Evolutionary conservation across 2,329 filamentous ascomycete genomes (phyloP), one percentile per base, ranked within the genome.

Genomic region (Aspergillus glaucus): DNA sequence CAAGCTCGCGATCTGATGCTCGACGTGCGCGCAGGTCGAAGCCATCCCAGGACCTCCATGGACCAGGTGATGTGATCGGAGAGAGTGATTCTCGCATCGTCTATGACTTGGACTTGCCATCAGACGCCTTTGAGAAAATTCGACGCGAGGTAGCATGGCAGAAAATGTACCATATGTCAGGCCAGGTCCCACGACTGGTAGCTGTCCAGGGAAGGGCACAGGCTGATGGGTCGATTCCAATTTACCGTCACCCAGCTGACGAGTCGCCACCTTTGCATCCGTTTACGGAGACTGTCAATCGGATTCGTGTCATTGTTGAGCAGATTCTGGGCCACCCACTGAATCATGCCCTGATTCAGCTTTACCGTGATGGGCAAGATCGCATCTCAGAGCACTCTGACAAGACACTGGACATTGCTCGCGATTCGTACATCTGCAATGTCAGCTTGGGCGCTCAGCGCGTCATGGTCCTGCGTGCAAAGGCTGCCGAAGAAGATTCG

Each of bases 361-460:
- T 90, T 50, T 98, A 98, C 63, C 87, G 93, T n/a, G 79, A 80
- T 57, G 88, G 92, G 2, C 82, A 81, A 43, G 93, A 98, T 69
- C 89, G 89, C 64, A 98, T 98, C 53, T 93, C 88, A 0, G 93
- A 98, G 64, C 93, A 98, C 63, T 94, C 89, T 36, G 93, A 98
- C 66, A 98, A 98, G 71, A 95, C 92, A 0, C 75, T 98, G 21
- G 93, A 98, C 65, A 93, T 98, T 49, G 84, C 82, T 10, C 81
- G 79, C 22, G 83, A 78, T 4, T 93, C 87, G 21, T 91, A 79
- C 51, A 95, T 98, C 56, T 89, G 91, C 55, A 98, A 97, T 62
- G 82, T 95, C 44, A 95, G 89, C 56, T 79, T 97, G n/a, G 93
- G 93, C 1, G 91, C 92, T 0, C 85, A 94, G 69, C 79, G 93